Conservation (phyloP, 768 basidiomycete species). For the Rhizopogon sp. region DNA sequence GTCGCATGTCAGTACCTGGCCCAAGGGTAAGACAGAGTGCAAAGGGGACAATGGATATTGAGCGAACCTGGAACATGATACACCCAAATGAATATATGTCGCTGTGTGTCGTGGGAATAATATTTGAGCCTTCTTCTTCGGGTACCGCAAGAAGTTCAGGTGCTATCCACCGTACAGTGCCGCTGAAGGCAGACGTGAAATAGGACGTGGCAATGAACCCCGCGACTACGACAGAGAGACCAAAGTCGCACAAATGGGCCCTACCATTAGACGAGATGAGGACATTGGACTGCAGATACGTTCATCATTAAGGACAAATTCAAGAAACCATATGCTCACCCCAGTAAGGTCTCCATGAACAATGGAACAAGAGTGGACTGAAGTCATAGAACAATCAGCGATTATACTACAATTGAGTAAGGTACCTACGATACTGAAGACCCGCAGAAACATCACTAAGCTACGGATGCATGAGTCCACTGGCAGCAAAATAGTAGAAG, state of each 20-base stretch:
- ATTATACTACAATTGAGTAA: background rate
- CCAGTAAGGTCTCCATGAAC: constrained; percentile 17
- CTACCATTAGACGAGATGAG: constrained; percentile 30
- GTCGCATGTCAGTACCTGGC: constrained; percentile 1
- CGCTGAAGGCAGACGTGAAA: background rate
- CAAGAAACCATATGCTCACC: background rate
- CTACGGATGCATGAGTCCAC: constrained; percentile 5
- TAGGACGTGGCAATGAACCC: constrained; percentile 8
- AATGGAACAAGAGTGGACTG: constrained; percentile 14
- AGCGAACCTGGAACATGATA: constrained; percentile 6
- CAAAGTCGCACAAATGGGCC: constrained; percentile 42
- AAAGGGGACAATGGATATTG: background rate
- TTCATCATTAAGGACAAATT: background rate
- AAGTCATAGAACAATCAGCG: background rate
- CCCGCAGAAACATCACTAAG: constrained; percentile 22
- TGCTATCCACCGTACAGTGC: constrained; percentile 1
- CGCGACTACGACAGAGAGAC: constrained; percentile 21
- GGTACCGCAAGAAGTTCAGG: constrained; percentile 30
- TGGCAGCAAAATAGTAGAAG: background rate
- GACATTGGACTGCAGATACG: constrained; percentile 33
- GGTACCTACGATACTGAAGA: constrained; percentile 18
- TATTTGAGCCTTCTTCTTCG: constrained; percentile 3
- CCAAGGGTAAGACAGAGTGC: background rate
- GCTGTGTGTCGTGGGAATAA: constrained; percentile 18
- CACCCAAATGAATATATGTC: constrained; percentile 41